Evolutionary conservation across 2,329 filamentous ascomycete genomes (phyloP).

Genomic region (Claviceps paspali): DNA sequence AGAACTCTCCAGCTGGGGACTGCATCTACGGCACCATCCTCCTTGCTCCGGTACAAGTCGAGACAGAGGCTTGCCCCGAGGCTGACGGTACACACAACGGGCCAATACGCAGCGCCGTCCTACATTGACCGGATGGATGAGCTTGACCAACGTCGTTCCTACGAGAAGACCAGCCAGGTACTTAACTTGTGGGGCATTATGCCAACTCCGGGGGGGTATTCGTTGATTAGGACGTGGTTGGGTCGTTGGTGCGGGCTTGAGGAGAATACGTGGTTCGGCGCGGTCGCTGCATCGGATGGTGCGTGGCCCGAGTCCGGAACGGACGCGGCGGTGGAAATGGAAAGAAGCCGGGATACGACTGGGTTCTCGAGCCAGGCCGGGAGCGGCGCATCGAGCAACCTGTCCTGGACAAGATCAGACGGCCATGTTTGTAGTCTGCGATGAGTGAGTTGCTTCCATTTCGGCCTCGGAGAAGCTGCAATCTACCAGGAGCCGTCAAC

Average conservation of each 20-base stretch:
- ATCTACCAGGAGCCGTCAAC: constrained; percentile 25
- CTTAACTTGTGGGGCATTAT: constrained; percentile 81
- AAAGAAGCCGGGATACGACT: constrained; percentile 45
- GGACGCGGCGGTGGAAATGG: constrained; percentile 26
- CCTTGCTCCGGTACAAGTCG: constrained; percentile 53
- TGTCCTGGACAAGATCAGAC: constrained; percentile 64
- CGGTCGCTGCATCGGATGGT: background rate
- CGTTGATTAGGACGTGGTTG: constrained; percentile 90
- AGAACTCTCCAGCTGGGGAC: constrained; percentile 44
- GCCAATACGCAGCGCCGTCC: constrained; percentile 76
- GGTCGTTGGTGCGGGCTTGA: constrained; percentile 58
- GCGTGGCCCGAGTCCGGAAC: background rate
- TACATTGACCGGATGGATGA: constrained; percentile 23
- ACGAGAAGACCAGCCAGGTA: constrained; percentile 11
- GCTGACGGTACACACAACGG: constrained; percentile 82
- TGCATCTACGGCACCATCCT: constrained; percentile 40
- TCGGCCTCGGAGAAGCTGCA: constrained; percentile 49
- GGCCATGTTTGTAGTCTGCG: constrained; percentile 86
- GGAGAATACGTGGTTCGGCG: constrained; percentile 31
- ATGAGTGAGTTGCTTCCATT: constrained; percentile 80
- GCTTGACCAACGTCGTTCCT: constrained; percentile 10
- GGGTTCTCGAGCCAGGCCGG: constrained; percentile 62
- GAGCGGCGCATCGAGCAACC: constrained; percentile 57
- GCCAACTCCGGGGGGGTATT: constrained; percentile 76
- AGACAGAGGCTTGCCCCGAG: constrained; percentile 65